phyloP scores from a whole-genome alignment of 2,329 filamentous ascomycete genomes.

The Clonostachys rhizophaga region DNA sequence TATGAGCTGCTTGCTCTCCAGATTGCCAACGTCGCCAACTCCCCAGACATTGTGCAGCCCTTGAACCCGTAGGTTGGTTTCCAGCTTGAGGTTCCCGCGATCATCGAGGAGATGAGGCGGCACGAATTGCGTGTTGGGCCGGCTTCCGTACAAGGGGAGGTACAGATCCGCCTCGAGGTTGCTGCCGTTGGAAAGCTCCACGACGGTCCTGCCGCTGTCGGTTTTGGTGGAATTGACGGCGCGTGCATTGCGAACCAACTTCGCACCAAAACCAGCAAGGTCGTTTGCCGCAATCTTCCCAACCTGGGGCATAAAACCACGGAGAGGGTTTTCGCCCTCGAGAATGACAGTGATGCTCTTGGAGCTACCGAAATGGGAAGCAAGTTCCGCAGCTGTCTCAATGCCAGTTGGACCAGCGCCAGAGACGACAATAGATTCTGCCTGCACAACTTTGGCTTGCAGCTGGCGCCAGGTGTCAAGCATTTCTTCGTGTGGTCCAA shows the following conservation, averaged over 20 bases:
- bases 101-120: slow-evolving; percentile 22
- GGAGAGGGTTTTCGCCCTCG: slow-evolving; percentile 10
- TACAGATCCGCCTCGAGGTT: slow-evolving; percentile 28
- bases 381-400: slow-evolving; percentile 55
- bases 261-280: slow-evolving; percentile 14
- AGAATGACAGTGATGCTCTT: not conserved
- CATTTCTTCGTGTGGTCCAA: too few relatives aligned
- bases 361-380: slow-evolving; percentile 74
- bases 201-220: slow-evolving; percentile 9
- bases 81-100: slow-evolving; percentile 15
- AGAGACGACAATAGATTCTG: slow-evolving; percentile 47
- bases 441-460: slow-evolving; percentile 27
- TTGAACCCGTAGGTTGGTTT: too few relatives aligned
- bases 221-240: slow-evolving; percentile 11
- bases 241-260: slow-evolving; percentile 19
- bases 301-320: slow-evolving; percentile 16
- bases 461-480: not conserved
- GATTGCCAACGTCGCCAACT: too few relatives aligned
- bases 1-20: too few relatives aligned
- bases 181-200: slow-evolving; percentile 16
- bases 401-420: slow-evolving; percentile 52
- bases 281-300: slow-evolving; percentile 15
- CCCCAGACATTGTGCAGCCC: too few relatives aligned
- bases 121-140: slow-evolving; percentile 34
- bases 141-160: slow-evolving; percentile 36